A percentile compares a stretch with the other conserved stretches of the same genome.
phyloP scores from a whole-genome alignment of 2,329 filamentous ascomycete genomes.

The Colletotrichum lindemuthianum region DNA sequence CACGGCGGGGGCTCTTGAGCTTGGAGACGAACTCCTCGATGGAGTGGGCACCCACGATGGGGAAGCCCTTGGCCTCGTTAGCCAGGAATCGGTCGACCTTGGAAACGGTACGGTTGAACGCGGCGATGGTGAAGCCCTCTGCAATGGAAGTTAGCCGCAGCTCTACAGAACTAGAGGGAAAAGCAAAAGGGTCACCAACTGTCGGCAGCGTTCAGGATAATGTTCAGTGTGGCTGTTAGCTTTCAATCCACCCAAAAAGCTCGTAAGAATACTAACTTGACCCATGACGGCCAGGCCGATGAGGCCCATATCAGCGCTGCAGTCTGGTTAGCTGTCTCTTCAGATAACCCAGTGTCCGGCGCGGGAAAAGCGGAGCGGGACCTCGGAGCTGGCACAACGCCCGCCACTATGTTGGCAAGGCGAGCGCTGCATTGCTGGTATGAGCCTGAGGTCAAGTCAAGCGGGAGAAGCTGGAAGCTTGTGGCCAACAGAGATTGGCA shows the following conservation, averaged over 20 bases:
- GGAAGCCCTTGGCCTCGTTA: conserved; percentile 95
- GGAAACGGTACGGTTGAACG: conserved; percentile 97
- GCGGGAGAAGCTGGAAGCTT: conserved; percentile 9
- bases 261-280: conserved; percentile 51
- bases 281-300: conserved; percentile 91
- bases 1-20: conserved; percentile 95
- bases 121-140: conserved; percentile 92
- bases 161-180: background rate
- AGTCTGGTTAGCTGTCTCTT: conserved; percentile 60
- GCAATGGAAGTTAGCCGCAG: conserved; percentile 41
- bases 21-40: conserved; percentile 95
- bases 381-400: conserved; percentile 49
- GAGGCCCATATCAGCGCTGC: conserved; percentile 88
- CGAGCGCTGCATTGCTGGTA: conserved; percentile 67
- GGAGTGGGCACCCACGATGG: conserved; percentile 91
- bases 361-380: conserved; percentile 43
- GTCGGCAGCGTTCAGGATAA: conserved; percentile 90
- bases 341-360: conserved; percentile 31
- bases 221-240: conserved; percentile 69
- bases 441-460: conserved; percentile 24
- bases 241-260: conserved; percentile 3
- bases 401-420: conserved; percentile 69
- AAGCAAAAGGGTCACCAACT: background rate
- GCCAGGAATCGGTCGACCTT: conserved; percentile 96
- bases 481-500: conserved; percentile 10